Evolutionary conservation across 1,284 basidiomycete species (phyloP).

Genomic region (Rugiboletus extremiorientalis): DNA sequence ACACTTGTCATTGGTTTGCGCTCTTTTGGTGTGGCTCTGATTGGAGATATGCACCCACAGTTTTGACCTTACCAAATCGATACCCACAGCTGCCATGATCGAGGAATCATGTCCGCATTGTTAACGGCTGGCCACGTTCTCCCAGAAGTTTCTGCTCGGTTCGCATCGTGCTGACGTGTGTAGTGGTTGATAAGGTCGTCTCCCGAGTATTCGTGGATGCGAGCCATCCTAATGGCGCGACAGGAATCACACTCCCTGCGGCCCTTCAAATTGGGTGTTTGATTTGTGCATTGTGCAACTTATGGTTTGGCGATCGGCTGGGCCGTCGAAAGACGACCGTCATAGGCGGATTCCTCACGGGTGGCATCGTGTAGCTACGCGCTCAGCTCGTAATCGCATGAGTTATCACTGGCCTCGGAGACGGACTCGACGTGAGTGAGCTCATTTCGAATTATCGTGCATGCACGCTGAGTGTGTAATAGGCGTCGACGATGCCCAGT

Average conservation of each 20-base stretch:
- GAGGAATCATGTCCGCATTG: conserved; percentile 36
- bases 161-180: conserved; percentile 4
- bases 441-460: not conserved
- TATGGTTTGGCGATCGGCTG: conserved; percentile 46
- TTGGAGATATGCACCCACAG: not conserved
- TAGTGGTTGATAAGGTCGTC: conserved; percentile 31
- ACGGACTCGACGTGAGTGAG: conserved; percentile 59
- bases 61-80: conserved; percentile 1
- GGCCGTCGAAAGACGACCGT: conserved; percentile 52
- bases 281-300: conserved; percentile 48
- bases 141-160: not conserved
- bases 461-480: not conserved
- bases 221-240: conserved; percentile 31
- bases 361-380: conserved; percentile 45
- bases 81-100: conserved; percentile 26
- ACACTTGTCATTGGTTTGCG: conserved; percentile 32
- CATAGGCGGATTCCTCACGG: conserved; percentile 49
- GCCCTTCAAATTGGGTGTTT: conserved; percentile 31
- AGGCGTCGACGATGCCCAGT: conserved; percentile 63
- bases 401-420: conserved; percentile 56
- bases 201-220: conserved; percentile 30
- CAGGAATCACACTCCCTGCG: too few relatives aligned
- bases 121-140: conserved; percentile 31
- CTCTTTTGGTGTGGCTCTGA: conserved; percentile 30
- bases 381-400: conserved; percentile 52